phyloP scores from a whole-genome alignment of 768 basidiomycete species.

The Macrolepiota fuliginosa region DNA sequence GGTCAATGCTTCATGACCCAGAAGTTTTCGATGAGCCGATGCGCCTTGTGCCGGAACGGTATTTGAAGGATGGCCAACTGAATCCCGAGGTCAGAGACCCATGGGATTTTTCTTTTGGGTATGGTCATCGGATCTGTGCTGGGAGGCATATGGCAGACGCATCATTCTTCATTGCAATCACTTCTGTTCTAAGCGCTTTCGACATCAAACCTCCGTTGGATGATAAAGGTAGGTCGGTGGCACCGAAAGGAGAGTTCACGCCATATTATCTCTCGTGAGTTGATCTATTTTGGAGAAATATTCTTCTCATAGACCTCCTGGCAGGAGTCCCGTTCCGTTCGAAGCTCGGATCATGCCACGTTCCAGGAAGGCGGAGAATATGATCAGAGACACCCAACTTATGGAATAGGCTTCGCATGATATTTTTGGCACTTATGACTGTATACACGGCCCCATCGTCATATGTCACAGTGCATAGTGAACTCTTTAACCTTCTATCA shows the following conservation, averaged over 20 bases:
- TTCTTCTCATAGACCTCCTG: neutral
- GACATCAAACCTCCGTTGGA: constrained; percentile 15
- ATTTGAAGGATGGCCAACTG: constrained; percentile 23
- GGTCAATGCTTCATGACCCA: constrained; percentile 26
- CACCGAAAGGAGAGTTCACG: neutral
- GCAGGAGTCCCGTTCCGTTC: constrained; percentile 5
- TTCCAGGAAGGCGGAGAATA: neutral
- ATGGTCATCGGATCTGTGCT: constrained; percentile 25
- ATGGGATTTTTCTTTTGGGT: constrained; percentile 24
- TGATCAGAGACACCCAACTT: neutral
- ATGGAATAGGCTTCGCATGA: no score
- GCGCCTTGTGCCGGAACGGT: constrained; percentile 26
- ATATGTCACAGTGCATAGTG: no score
- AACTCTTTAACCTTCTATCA: no score
- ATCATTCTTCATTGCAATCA: constrained; percentile 16
- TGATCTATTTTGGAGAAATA: neutral
- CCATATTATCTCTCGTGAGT: neutral
- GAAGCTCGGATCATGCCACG: neutral
- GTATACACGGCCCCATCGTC: no score
- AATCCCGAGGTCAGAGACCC: constrained; percentile 20
- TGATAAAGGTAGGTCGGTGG: constrained; percentile 8
- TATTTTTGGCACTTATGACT: no score
- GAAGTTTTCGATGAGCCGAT: no score
- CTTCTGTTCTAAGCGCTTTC: constrained; percentile 17
- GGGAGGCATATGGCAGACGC: constrained; percentile 17